Conservation (phyloP, 768 basidiomycete genomes). For the Termitomyces sp. region DNA sequence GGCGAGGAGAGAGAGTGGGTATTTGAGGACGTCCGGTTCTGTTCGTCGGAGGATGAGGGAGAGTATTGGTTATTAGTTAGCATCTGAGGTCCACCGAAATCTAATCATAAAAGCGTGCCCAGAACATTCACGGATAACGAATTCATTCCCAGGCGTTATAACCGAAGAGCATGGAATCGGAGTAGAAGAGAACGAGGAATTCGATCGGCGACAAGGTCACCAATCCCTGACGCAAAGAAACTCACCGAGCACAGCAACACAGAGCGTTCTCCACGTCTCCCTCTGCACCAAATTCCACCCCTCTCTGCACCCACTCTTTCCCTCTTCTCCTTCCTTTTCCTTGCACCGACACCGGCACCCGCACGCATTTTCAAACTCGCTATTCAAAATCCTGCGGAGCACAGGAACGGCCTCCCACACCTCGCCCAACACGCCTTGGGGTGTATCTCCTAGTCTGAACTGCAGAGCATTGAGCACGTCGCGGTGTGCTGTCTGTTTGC, state of each 20-base stretch:
- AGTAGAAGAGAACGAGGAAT: background rate
- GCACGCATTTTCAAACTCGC: conserved; percentile 11
- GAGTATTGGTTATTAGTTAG: background rate
- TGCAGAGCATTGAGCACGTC: conserved; percentile 44
- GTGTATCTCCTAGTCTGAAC: conserved; percentile 46
- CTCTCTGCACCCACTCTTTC: conserved; percentile 11
- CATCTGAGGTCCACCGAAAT: background rate
- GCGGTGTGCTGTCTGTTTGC: conserved; percentile 46
- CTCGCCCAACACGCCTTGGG: conserved; percentile 53
- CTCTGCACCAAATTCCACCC: conserved; percentile 43
- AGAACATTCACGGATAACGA: background rate
- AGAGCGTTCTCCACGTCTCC: conserved; percentile 48
- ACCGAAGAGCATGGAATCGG: background rate
- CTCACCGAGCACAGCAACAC: conserved; percentile 36
- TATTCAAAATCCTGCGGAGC: conserved; percentile 30
- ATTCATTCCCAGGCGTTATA: background rate
- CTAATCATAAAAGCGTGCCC: background rate
- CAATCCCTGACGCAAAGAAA: background rate
- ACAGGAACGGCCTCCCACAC: conserved; percentile 52
- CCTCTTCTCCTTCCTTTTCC: conserved; percentile 10
- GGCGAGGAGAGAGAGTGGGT: conserved; percentile 49
- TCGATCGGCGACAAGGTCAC: background rate
- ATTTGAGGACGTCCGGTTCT: conserved; percentile 53
- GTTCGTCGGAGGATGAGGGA: background rate
- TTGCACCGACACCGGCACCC: background rate